Evolutionary conservation across 495 filamentous ascomycete genomes (phyloP).

Genomic region (Podospora bellae-mahoneyi): DNA sequence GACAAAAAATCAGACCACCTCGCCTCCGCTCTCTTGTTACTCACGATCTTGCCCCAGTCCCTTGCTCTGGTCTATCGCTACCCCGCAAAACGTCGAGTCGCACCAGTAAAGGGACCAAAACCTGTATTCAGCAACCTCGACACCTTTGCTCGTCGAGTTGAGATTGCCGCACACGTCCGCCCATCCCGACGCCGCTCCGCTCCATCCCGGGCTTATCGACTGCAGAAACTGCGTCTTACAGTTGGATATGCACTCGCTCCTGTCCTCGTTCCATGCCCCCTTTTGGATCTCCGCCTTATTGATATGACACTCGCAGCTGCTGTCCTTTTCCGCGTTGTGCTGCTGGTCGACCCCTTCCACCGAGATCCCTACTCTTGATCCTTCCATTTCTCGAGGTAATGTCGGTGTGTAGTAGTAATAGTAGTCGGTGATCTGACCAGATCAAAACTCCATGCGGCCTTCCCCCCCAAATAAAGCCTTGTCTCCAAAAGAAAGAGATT

Average conservation of each 20-base stretch:
- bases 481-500: not conserved
- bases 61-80: conserved; percentile 31
- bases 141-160: conserved; percentile 5
- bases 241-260: conserved; percentile 23
- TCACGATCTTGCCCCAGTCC: conserved; percentile 42
- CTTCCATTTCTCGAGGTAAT: conserved; percentile 3
- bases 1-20: conserved; percentile 5
- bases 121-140: not conserved
- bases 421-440: not conserved
- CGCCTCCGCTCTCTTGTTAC: conserved; percentile 23
- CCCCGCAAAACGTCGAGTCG: conserved; percentile 44
- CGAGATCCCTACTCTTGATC: conserved; percentile 9
- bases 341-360: not conserved
- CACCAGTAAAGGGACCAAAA: conserved; percentile 47
- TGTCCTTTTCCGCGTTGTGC: not conserved
- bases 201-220: conserved; percentile 19
- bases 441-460: not conserved
- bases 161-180: conserved; percentile 20
- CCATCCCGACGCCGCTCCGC: conserved; percentile 20
- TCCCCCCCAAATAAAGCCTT: not conserved
- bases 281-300: conserved; percentile 19
- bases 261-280: conserved; percentile 8
- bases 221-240: conserved; percentile 28
- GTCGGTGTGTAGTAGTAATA: not conserved
- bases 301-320: conserved; percentile 27